These are phyloP conservation scores for Agarophyton chilense DNA, from an alignment of 23 red algal genomes.

Conservation along the genomic window DNA sequence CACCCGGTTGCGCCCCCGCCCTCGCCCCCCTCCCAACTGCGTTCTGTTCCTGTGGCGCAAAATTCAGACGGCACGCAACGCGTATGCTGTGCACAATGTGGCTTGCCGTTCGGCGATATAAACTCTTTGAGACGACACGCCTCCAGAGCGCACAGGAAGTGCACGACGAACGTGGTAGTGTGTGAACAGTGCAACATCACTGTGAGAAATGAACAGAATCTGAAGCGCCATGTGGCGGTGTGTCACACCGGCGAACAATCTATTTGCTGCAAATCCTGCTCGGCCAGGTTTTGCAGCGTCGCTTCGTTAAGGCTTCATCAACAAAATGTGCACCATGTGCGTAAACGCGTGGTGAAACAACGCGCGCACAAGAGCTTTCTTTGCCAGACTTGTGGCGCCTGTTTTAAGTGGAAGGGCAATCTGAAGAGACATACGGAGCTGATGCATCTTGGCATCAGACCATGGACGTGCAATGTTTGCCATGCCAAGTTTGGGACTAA, in stretches of 20 bases:
- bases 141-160: conserved; percentile 7
- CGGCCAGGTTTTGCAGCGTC: conserved; percentile 13
- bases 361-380: conserved; percentile 4
- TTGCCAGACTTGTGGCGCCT: conserved; percentile 35
- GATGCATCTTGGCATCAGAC: conserved; percentile 34
- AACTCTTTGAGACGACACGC: conserved; percentile 38
- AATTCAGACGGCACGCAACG: no score
- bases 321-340: conserved; percentile 13
- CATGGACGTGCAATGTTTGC: conserved; percentile 51
- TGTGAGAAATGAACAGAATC: conserved; percentile 55
- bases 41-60: not conserved
- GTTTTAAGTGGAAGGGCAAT: conserved; percentile 71
- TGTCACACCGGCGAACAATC: conserved; percentile 43
- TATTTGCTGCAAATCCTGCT: not conserved
- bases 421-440: conserved; percentile 54
- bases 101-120: conserved; percentile 39
- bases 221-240: conserved; percentile 55
- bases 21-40: not conserved
- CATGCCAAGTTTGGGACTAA: conserved; percentile 57
- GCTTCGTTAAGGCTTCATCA: conserved; percentile 2
- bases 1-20: not conserved
- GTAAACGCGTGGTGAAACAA: not conserved
- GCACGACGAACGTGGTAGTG: not conserved
- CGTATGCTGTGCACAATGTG: conserved; percentile 29
- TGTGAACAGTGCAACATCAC: conserved; percentile 27